Conservation (phyloP, 2,329 filamentous ascomycete genomes). For the Aspergillus tanneri region DNA sequence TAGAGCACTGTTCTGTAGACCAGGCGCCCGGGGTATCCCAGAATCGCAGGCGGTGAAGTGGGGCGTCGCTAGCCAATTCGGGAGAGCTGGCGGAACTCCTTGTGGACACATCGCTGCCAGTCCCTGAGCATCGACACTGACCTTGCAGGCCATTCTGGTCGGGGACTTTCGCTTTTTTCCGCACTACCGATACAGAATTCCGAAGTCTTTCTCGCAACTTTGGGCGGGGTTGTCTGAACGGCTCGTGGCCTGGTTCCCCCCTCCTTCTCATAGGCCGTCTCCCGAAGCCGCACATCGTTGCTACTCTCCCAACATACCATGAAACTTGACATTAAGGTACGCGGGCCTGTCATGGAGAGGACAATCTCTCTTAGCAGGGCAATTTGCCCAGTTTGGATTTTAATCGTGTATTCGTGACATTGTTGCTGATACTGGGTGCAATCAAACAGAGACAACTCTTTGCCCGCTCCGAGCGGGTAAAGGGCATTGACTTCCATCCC, state of each 20-base stretch:
- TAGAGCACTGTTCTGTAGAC: background rate
- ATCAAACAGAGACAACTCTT: conserved; percentile 69
- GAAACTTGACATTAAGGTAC: conserved; percentile 62
- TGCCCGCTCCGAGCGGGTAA: conserved; percentile 91
- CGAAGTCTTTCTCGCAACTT: conserved; percentile 14
- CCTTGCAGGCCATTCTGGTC: conserved; percentile 19
- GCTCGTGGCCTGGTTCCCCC: conserved; percentile 33
- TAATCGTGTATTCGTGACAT: conserved; percentile 8
- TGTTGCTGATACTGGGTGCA: conserved; percentile 41
- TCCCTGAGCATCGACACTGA: conserved; percentile 16
- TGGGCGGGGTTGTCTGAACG: conserved; percentile 34
- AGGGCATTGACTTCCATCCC: conserved; percentile 95
- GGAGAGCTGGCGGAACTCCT: conserved; percentile 35
- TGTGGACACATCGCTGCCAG: conserved; percentile 35
- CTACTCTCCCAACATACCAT: conserved; percentile 44
- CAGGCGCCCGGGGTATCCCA: background rate
- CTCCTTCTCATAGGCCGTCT: conserved; percentile 29
- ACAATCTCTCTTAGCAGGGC: background rate
- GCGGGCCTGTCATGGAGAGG: conserved; percentile 16
- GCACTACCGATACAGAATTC: conserved; percentile 9
- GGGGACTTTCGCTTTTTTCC: conserved; percentile 18
- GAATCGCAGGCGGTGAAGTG: conserved; percentile 27
- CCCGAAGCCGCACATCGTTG: conserved; percentile 38
- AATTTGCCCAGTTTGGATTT: conserved; percentile 4
- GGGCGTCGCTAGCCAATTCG: conserved; percentile 27